These are phyloP conservation scores for Silene latifolia DNA, from an alignment of 148 eudicot species.

Conservation along the genomic window DNA sequence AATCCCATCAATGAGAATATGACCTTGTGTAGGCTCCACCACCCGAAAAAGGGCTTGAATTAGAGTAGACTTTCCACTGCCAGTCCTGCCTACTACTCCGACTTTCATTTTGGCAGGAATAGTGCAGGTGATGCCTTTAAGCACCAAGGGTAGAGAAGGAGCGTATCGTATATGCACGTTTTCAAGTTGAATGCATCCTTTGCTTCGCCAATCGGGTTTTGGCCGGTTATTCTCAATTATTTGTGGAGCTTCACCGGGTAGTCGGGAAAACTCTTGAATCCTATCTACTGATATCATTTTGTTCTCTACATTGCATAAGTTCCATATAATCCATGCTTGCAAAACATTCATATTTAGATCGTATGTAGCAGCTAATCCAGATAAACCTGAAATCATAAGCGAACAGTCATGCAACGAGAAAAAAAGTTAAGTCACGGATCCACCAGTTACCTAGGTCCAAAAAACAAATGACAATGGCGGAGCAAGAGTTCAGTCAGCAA, in stretches of 20 bases:
- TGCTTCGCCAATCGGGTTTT: conserved; percentile 59
- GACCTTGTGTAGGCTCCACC: conserved; percentile 71
- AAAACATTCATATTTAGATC: conserved; percentile 75
- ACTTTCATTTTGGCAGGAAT: conserved; percentile 65
- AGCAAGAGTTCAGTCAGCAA: no score
- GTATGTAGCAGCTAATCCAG: conserved; percentile 83
- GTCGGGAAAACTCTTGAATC: conserved; percentile 57
- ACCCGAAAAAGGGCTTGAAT: conserved; percentile 93
- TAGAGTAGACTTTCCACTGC: conserved; percentile 90
- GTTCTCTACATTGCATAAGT: conserved; percentile 91
- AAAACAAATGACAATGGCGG: no score
- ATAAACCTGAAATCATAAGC: conserved; percentile 57
- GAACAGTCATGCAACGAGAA: no score
- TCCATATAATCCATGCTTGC: conserved; percentile 98
- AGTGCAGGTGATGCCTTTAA: conserved; percentile 71
- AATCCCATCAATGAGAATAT: conserved; percentile 68
- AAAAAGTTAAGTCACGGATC: no score
- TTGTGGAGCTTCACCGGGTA: conserved; percentile 74
- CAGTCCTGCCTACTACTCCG: conserved; percentile 90
- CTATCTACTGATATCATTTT: conserved; percentile 94
- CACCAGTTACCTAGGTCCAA: no score
- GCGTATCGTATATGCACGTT: conserved; percentile 66
- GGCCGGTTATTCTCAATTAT: conserved; percentile 57
- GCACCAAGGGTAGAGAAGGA: conserved; percentile 67
- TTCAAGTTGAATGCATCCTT: conserved; percentile 55